Percentiles rank a stretch among this genome's conserved stretches.
These are phyloP conservation scores for Panellus pusillus DNA, from an alignment of 768 basidiomycete genomes.

Conservation along the genomic window DNA sequence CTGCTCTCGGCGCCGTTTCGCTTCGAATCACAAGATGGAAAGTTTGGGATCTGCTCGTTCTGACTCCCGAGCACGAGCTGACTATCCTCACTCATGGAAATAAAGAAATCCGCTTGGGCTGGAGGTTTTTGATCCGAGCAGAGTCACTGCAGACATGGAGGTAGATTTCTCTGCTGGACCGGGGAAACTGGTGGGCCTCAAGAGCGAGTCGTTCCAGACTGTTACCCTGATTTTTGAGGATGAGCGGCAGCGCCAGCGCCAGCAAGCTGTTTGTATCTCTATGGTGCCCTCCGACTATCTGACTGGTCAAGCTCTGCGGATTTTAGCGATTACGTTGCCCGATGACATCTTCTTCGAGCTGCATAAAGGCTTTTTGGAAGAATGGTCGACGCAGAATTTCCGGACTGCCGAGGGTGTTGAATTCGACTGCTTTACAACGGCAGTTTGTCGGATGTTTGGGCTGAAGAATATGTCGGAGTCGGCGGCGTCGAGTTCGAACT, in stretches of 20 bases:
- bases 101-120: slow-evolving; percentile 35
- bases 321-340: slow-evolving; percentile 63
- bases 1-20: slow-evolving; percentile 54
- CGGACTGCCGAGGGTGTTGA: slow-evolving; percentile 47
- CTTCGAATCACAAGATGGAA: slow-evolving; percentile 62
- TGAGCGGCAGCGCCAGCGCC: slow-evolving; percentile 31
- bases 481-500: slow-evolving; percentile 18
- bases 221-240: slow-evolving; percentile 56
- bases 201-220: slow-evolving; percentile 51
- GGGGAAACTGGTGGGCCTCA: slow-evolving; percentile 37
- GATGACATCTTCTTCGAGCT: slow-evolving; percentile 53
- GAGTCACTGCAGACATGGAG: slow-evolving; percentile 15
- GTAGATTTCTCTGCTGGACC: slow-evolving; percentile 1
- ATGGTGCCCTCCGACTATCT: slow-evolving; percentile 56
- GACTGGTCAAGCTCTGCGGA: slow-evolving; percentile 57
- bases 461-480: slow-evolving; percentile 28
- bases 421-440: slow-evolving; percentile 55
- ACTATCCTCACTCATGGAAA: slow-evolving; percentile 63
- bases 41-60: slow-evolving; percentile 68
- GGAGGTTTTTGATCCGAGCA: slow-evolving; percentile 25
- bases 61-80: slow-evolving; percentile 57
- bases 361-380: slow-evolving; percentile 54
- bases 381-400: slow-evolving; percentile 53
- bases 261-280: slow-evolving; percentile 37
- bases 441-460: slow-evolving; percentile 51